A percentile compares a stretch with the other conserved stretches of the same genome.
Conservation (phyloP, 208 protist species). For the Borovskyia barvae region DNA sequence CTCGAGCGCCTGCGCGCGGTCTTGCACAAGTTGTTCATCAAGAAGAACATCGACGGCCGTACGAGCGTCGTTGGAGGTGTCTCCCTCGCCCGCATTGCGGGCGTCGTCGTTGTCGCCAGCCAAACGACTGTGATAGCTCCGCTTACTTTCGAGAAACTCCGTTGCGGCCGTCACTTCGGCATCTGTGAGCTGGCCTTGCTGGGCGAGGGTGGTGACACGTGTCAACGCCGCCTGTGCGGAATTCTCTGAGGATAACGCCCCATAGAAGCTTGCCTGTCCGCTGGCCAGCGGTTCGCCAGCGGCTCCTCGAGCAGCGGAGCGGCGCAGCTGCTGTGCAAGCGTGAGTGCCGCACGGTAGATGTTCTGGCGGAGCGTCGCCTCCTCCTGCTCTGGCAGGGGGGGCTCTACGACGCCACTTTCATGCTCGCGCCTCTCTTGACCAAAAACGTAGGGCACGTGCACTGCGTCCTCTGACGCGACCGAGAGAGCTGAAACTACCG, state of each 20-base stretch:
- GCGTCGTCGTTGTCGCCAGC: slow-evolving; percentile 7
- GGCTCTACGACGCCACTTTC: too few species aligned
- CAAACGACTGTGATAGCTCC: slow-evolving; percentile 44
- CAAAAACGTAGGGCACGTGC: too few species aligned
- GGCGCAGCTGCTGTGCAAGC: slow-evolving; percentile 11
- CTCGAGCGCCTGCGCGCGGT: slow-evolving; percentile 84
- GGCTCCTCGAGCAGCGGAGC: not conserved
- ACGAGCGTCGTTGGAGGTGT: not conserved
- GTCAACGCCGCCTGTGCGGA: slow-evolving; percentile 13
- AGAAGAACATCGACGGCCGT: slow-evolving; percentile 44
- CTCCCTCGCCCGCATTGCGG: not conserved
- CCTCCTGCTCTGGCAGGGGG: not conserved
- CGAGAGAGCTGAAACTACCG: too few species aligned
- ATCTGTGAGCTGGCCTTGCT: slow-evolving; percentile 31
- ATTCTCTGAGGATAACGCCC: not conserved
- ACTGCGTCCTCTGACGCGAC: too few species aligned
- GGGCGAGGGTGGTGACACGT: slow-evolving; percentile 26
- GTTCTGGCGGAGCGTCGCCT: slow-evolving; percentile 2
- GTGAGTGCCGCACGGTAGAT: slow-evolving; percentile 13
- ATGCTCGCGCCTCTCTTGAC: too few species aligned
- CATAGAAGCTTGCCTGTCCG: too few species aligned
- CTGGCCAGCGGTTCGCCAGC: too few species aligned
- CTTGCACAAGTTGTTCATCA: slow-evolving; percentile 65
- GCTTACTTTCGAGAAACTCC: slow-evolving; percentile 50
- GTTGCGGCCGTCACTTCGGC: slow-evolving; percentile 44